Conservation (phyloP, 257 asterid species). For the Nyctanthes arbortristis region DNA sequence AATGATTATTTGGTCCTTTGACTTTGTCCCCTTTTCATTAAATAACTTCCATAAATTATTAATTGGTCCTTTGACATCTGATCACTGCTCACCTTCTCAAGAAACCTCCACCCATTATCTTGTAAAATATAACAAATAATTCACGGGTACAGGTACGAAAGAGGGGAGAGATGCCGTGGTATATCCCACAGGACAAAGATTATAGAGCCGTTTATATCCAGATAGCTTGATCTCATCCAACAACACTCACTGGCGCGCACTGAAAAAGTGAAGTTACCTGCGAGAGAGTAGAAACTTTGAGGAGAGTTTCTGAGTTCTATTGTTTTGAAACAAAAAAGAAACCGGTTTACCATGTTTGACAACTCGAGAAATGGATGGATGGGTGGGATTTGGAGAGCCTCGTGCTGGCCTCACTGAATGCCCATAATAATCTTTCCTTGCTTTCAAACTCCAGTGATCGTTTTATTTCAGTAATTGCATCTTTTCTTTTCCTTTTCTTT, state of each 20-base stretch:
- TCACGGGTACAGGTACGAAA: not conserved
- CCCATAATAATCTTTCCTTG: constrained; percentile 30
- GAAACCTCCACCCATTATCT: not conserved
- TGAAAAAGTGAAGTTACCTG: constrained; percentile 20
- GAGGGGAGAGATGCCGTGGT: constrained; percentile 43
- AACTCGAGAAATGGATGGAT: constrained; percentile 57
- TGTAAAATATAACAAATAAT: not conserved
- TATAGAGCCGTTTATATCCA: constrained; percentile 23
- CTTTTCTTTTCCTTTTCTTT: not conserved
- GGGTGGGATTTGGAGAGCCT: constrained; percentile 78
- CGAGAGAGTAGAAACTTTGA: constrained; percentile 10
- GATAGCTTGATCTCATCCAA: constrained; percentile 17
- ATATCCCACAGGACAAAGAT: constrained; percentile 48
- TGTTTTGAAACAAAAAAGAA: not conserved
- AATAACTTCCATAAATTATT: not conserved
- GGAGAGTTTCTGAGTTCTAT: not conserved
- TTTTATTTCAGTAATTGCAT: constrained; percentile 10
- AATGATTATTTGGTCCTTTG: too few relatives aligned
- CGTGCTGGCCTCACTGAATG: constrained; percentile 76
- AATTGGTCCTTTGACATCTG: not conserved
- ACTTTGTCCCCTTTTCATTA: too few relatives aligned
- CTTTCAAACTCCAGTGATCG: constrained; percentile 44
- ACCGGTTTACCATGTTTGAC: constrained; percentile 47
- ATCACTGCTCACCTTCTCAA: not conserved
- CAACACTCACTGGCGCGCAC: constrained; percentile 20